Percentiles rank a stretch among this genome's conserved stretches.
Conservation (phyloP, 1,139 yeast species). For the Saccharomycopsis crataegensis region DNA sequence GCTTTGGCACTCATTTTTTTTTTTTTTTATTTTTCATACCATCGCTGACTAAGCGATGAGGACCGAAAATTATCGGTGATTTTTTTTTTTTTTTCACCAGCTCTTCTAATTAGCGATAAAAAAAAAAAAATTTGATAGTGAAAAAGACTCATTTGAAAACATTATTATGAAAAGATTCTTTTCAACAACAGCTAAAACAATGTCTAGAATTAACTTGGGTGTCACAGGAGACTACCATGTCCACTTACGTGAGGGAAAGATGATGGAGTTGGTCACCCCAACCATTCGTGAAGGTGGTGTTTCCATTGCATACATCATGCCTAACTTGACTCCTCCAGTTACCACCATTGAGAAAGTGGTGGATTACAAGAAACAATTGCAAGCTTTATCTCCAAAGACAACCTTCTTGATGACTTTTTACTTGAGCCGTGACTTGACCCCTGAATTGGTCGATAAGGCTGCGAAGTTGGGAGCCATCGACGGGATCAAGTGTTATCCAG, state of each 20-base stretch:
- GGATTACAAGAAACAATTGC: constrained; percentile 58
- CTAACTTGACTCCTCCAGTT: constrained; percentile 88
- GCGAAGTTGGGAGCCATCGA: constrained; percentile 65
- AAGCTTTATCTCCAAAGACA: constrained; percentile 70
- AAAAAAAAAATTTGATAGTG: neutral
- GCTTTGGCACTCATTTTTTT: neutral
- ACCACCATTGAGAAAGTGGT: constrained; percentile 71
- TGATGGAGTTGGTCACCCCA: constrained; percentile 91
- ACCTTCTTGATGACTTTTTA: constrained; percentile 90
- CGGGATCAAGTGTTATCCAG: constrained; percentile 94
- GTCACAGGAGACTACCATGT: constrained; percentile 94
- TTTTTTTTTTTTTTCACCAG: too few species aligned
- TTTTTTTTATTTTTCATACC: neutral
- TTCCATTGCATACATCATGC: constrained; percentile 91
- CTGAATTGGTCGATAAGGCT: constrained; percentile 75
- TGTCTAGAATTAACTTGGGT: constrained; percentile 51
- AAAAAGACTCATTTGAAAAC: neutral
- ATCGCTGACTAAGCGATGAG: neutral
- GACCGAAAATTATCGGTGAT: neutral
- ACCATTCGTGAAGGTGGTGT: constrained; percentile 86
- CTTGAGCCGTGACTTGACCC: constrained; percentile 69
- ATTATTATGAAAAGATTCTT: neutral
- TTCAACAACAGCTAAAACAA: neutral
- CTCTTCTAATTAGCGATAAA: neutral
- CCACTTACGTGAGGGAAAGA: constrained; percentile 85